Evolutionary conservation across 257 asterid species (phyloP).

Genomic region (Knoxia roxburghii): DNA sequence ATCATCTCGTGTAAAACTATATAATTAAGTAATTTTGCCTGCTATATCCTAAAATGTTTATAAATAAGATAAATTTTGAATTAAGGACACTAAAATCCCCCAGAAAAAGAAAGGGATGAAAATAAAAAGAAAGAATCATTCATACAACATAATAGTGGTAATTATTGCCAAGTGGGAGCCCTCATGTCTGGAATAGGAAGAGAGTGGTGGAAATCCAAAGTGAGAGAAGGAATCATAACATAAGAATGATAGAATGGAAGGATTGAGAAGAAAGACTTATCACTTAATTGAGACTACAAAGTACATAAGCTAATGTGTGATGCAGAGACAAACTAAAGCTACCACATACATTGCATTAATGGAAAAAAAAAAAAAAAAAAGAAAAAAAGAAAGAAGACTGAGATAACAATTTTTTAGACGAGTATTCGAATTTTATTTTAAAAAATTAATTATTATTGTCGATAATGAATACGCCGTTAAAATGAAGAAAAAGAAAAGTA

Average conservation of each 20-base stretch:
- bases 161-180: slow-evolving; percentile 19
- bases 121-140: slow-evolving; percentile 11
- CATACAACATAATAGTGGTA: slow-evolving; percentile 10
- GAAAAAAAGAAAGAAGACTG: no score
- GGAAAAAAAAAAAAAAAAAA: no score
- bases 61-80: no score
- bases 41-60: no score
- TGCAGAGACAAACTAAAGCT: slow-evolving; percentile 11
- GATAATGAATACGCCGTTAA: no score
- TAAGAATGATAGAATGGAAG: neutral
- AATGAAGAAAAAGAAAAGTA: no score
- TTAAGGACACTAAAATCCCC: neutral
- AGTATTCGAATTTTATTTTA: no score
- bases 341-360: neutral
- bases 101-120: neutral
- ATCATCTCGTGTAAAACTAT: no score
- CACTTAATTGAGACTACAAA: no score
- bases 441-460: no score
- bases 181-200: slow-evolving; percentile 21
- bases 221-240: slow-evolving; percentile 10
- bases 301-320: neutral
- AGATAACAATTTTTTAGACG: no score
- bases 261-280: slow-evolving; percentile 5
- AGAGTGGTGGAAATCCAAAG: slow-evolving; percentile 14
- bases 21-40: no score